phyloP scores from a whole-genome alignment of 129 eudicot species.

The Scalesia atractyloides region DNA sequence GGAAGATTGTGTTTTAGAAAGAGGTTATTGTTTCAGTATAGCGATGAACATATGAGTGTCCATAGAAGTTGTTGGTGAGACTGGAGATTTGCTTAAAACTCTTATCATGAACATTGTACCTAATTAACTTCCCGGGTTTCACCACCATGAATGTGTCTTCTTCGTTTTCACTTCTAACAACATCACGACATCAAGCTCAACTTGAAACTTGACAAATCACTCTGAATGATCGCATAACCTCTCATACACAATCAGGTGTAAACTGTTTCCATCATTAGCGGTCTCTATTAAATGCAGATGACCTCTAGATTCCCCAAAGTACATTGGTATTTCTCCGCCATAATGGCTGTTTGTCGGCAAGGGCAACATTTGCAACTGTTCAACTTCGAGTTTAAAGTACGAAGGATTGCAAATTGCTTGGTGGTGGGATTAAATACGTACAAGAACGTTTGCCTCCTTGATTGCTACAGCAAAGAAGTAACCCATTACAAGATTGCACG shows the following conservation, averaged over 20 bases:
- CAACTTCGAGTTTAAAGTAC: neutral
- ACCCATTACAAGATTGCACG: conserved; percentile 1
- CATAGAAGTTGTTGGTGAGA: neutral
- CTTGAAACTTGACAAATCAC: conserved; percentile 6
- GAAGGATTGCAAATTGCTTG: neutral
- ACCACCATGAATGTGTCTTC: neutral
- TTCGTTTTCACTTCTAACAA: neutral
- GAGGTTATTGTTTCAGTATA: neutral
- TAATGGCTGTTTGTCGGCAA: neutral
- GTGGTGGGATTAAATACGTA: neutral
- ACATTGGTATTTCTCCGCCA: neutral
- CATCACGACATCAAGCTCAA: neutral
- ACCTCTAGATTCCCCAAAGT: neutral
- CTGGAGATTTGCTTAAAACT: too few species aligned
- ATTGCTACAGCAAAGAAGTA: neutral
- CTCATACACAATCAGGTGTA: neutral
- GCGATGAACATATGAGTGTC: neutral
- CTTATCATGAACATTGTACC: too few species aligned
- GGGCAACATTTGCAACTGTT: neutral
- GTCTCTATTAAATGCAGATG: neutral
- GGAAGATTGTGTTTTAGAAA: too few species aligned
- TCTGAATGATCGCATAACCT: neutral
- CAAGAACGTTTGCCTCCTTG: neutral
- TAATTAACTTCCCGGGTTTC: too few species aligned
- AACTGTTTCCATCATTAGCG: too few species aligned